Base-by-base conservation (phyloP, 148 eudicot genomes). In the Selenicereus undatus region DNA sequence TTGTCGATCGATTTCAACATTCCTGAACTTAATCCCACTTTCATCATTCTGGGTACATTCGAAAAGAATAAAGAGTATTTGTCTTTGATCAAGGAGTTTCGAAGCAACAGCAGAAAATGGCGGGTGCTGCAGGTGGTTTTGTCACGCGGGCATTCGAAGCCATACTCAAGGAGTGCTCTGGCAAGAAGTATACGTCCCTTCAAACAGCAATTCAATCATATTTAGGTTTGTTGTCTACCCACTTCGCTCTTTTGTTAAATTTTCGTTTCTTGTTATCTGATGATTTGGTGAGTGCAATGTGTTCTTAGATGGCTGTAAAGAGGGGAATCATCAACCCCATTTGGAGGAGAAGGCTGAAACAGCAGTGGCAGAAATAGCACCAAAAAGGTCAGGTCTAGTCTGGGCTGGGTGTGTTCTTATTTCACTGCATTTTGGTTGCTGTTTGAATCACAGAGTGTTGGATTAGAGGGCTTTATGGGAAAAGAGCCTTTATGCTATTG, bases 81-180 rank as follows among this genome's bases (percentile, higher is more conserved):
- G 10, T 27, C 51, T 17, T 43, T 62, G 82, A 79, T 83, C 76
- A 50, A 17, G 20, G 68, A 75, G 21, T 75, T 50, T 42, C 10
- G 58, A 22, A 45, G 66, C 73, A 42, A 3, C 50, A 51, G 21
- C 6, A 11, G 17, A 64, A 78, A 71, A 94, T 95, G 98, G 94
- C 97, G 80, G 97, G 94, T 29, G 99, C 97, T 70, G 99, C 99
- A 24, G 99, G 98, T 6, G 98, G 98, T 3, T 97, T 97, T 71
- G 87, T 97, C 10, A 90, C 92, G 48, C 90, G 99, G 79, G 94
- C 97, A 56, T 97, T 92, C 68, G 99, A 97, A 85, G 89, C 90
- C 17, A 97, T 97, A 97, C 97, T 92, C 78, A 97, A 91, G 75
- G 99, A 97, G 84, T 90, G 93, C 76, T 85, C 94, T 66, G 87